These are phyloP conservation scores for Posidonia oceanica DNA, from an alignment of 116 monocot species.

Conservation along the genomic window DNA sequence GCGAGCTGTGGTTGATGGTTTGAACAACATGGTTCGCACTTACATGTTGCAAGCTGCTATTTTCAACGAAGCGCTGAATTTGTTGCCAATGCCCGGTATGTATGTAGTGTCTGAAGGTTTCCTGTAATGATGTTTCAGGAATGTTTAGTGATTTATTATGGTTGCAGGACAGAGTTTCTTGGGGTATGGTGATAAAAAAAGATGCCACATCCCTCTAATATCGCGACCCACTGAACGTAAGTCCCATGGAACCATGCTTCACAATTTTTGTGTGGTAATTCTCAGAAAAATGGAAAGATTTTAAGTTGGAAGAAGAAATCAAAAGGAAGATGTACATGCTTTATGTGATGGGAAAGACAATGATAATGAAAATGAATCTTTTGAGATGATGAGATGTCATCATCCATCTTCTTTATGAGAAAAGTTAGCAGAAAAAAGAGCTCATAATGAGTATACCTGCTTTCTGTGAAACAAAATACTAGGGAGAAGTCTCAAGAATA, in stretches of 20 bases:
- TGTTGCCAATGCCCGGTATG: constrained; percentile 31
- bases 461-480: too few relatives aligned
- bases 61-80: constrained; percentile 46
- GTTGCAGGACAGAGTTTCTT: constrained; percentile 6
- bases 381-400: too few relatives aligned
- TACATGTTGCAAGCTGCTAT: constrained; percentile 70
- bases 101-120: background rate
- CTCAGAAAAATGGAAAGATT: background rate
- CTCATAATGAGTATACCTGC: too few relatives aligned
- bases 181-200: constrained; percentile 33
- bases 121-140: background rate
- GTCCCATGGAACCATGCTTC: constrained; percentile 8
- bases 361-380: too few relatives aligned
- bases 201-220: constrained; percentile 52
- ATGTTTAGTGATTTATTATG: background rate
- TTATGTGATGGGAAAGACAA: too few relatives aligned
- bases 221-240: constrained; percentile 80
- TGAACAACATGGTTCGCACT: constrained; percentile 39
- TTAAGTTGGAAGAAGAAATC: too few relatives aligned
- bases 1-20: constrained; percentile 40
- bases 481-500: too few relatives aligned
- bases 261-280: background rate
- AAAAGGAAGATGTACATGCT: too few relatives aligned
- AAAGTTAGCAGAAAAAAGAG: too few relatives aligned
- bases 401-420: too few relatives aligned